Conservation (phyloP, 1,284 basidiomycete genomes). For the Cutaneotrichosporon sp. region DNA sequence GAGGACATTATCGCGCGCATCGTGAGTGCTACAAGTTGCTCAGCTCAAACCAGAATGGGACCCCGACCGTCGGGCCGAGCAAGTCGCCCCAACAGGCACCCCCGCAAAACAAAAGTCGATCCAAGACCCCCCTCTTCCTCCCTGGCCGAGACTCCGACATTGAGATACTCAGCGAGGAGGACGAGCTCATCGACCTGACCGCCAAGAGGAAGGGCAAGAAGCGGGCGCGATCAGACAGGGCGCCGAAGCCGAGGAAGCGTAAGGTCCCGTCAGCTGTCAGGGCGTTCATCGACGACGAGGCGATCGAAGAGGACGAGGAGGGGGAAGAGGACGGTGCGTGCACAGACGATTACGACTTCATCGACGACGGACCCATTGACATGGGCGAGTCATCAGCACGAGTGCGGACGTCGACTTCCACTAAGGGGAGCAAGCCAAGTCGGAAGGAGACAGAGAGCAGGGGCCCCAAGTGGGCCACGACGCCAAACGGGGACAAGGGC, state of each 20-base stretch:
- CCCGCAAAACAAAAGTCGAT: too few relatives aligned
- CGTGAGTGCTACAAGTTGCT: background rate
- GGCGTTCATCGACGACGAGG: slow-evolving; percentile 8
- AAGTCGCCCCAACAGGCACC: too few relatives aligned
- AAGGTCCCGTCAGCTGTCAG: background rate
- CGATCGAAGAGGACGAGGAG: background rate
- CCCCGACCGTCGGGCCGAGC: too few relatives aligned
- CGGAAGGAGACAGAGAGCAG: background rate
- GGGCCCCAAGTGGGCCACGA: background rate
- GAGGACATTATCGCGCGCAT: background rate
- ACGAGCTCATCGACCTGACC: slow-evolving; percentile 13
- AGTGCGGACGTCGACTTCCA: background rate
- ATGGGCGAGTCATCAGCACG: background rate
- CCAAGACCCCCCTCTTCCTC: slow-evolving; percentile 1
- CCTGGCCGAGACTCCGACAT: background rate
- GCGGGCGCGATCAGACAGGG: background rate
- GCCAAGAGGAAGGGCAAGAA: background rate
- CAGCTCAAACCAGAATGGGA: too few relatives aligned
- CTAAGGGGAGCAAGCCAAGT: background rate
- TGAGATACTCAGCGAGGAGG: background rate
- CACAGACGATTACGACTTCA: background rate
- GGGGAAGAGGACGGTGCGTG: background rate
- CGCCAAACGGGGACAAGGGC: background rate
- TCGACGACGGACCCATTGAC: background rate
- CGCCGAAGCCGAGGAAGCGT: background rate